Evolutionary conservation across 1,284 basidiomycete species (phyloP), one percentile per base, ranked within the genome.

Genomic region (Hymenochaete sp.): DNA sequence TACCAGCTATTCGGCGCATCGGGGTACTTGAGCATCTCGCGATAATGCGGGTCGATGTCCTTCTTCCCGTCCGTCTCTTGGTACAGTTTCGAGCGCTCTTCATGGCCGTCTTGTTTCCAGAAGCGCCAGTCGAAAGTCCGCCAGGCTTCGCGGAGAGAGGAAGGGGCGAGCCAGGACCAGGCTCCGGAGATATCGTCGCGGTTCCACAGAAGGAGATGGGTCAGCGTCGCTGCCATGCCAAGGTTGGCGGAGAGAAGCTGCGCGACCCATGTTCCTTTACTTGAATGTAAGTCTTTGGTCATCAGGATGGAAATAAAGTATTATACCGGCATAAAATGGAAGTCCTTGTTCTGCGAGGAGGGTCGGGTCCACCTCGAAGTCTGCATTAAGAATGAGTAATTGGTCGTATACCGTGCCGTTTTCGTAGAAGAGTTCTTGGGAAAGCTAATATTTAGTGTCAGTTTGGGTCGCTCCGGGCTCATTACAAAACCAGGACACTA

Each of bases 1-100:
- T 77, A 82, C 76, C 78, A 79, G 71, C 72, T 78, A 61, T 71
- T 70, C 3, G 76, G 77, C 3, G 77, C 74, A 49, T 73, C 73
- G 39, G 63, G 62, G 61, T 79, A 80, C 8, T 66, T 57, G 61
- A 75, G 73, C 75, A 80, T 79, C 62, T 77, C 75, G 50, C 66
- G 62, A 25, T 68, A 65, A 56, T 76, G 73, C 9, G 56, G 56
- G 11, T 57, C 56, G 3, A 55, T 43, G 24, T 50, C 47, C 16
- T 42, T 57, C 28, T 60, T 35, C 10, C 25, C 55, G 4, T 53
- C 53, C 26, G 32, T 41, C 1, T 51, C 47, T 1, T 50, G 44
- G 10, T 59, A 48, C 3, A 62, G 54, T 22, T 63, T 60, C 48
- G 21, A 31, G 8, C 45, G 45, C 24, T 41, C 45, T 19, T 16